Percentiles rank a stretch among this genome's conserved stretches.
Conservation (phyloP, 2,329 filamentous ascomycete species). For the Exophiala bonariae region DNA sequence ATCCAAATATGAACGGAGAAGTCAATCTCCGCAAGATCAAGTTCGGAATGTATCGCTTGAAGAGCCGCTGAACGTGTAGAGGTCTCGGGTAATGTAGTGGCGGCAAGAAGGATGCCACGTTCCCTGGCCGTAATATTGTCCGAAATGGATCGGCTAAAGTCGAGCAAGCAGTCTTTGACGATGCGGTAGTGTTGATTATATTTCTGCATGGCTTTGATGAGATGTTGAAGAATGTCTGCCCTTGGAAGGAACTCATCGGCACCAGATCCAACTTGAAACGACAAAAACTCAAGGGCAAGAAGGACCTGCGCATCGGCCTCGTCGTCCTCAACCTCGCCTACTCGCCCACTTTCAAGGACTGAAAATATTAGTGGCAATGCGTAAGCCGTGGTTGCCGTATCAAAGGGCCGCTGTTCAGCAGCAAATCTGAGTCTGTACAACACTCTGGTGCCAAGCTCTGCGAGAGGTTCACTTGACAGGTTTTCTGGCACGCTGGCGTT, state of each 20-base stretch:
- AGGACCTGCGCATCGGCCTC: slow-evolving; percentile 88
- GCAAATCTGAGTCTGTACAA: slow-evolving; percentile 88
- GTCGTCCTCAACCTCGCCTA: slow-evolving; percentile 66
- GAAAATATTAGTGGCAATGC: slow-evolving; percentile 78
- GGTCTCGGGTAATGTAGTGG: slow-evolving; percentile 74
- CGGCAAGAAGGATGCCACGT: slow-evolving; percentile 72
- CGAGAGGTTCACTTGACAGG: slow-evolving; percentile 76
- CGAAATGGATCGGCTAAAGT: slow-evolving; percentile 81
- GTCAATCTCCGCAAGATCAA: slow-evolving; percentile 83
- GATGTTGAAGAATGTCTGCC: slow-evolving; percentile 66
- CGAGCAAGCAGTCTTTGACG: slow-evolving; percentile 86
- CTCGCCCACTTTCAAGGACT: slow-evolving; percentile 75
- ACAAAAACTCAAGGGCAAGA: slow-evolving; percentile 81
- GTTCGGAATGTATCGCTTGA: slow-evolving; percentile 85
- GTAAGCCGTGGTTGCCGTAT: slow-evolving; percentile 83
- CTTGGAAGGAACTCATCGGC: slow-evolving; percentile 75
- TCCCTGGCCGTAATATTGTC: slow-evolving; percentile 75
- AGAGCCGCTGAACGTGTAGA: slow-evolving; percentile 81
- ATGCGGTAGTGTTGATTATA: slow-evolving; percentile 94
- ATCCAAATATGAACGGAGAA: slow-evolving; percentile 94
- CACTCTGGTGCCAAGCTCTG: slow-evolving; percentile 79
- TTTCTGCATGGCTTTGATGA: slow-evolving; percentile 80
- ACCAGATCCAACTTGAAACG: slow-evolving; percentile 83
- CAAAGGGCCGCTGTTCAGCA: slow-evolving; percentile 91
- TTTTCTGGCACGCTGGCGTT: slow-evolving; percentile 71